Evolutionary conservation across 768 basidiomycete genomes (phyloP), one percentile per base, ranked within the genome.

Genomic region (Lentinula boryana): DNA sequence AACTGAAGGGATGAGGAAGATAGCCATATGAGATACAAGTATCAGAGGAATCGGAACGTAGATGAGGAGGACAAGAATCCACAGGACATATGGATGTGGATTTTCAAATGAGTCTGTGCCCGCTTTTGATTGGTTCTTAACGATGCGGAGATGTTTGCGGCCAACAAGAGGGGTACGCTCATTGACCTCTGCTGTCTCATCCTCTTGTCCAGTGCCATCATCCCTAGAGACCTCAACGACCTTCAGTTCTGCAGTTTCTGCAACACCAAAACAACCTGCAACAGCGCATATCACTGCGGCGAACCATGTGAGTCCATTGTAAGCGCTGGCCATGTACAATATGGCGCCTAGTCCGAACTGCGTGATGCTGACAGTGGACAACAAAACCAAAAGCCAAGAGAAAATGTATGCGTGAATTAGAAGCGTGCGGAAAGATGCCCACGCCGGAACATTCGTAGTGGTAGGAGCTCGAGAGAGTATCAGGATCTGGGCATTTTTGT

Each of bases 11-110:
- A 88, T 49, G 15, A 84, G 18, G 35, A 86, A 63, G 27, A 84
- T 64, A 0, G 72, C 70, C 32, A 86, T 72, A 65, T 90, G 82
- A 52, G 74, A 75, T 10, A 85, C 60, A 43, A 89, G 66, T 12
- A 85, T 75, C 2, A 81, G 75, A 0, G 85, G 82, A 1, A 83
- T 52, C 4, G 84, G 81, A 2, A 88, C 76, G 1, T 80, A 74
- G 5, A 86, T 62, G 4, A 87, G 52, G 43, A 86, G 67, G 67
- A 89, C 85, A 43, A 80, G 62, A 44, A 86, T 79, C 87, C 89
- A 90, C 12, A 75, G 79, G 79, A 10, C 77, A 74, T 27, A 72
- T 66, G 41, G 65, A 61, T 44, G 66, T 64, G 49, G 62, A 62
- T 33, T 62, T 62, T 43, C 68, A 65, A 13, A 55, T 13, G 48